A percentile compares a stretch with the other conserved stretches of the same genome.
phyloP scores from a whole-genome alignment of 768 basidiomycete species.

The Chalciporus chontae region DNA sequence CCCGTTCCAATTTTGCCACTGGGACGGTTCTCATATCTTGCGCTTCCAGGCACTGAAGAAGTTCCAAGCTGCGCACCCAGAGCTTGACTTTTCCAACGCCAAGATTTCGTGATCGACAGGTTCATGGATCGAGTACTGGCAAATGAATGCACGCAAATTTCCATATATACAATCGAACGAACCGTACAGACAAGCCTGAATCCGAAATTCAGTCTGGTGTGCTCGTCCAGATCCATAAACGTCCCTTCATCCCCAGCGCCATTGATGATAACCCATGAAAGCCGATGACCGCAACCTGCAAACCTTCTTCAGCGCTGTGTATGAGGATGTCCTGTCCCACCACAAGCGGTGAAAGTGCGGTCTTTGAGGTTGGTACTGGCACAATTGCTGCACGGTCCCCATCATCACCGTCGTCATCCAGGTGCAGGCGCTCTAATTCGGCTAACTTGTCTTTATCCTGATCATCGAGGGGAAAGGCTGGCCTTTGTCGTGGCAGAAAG shows the following conservation, averaged over 20 bases:
- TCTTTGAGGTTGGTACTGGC: not conserved
- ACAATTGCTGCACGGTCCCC: constrained; percentile 9
- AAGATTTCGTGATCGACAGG: constrained; percentile 65
- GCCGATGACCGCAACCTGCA: constrained; percentile 43
- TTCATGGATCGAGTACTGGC: not conserved
- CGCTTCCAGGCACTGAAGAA: constrained; percentile 68
- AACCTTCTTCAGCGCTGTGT: constrained; percentile 11
- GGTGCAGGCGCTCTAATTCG: constrained; percentile 20
- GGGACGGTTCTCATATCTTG: not conserved
- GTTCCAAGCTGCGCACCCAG: constrained; percentile 88
- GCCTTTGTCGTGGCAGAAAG: constrained; percentile 42
- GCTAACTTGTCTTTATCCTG: constrained; percentile 21
- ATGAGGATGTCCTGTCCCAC: constrained; percentile 22
- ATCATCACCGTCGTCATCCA: constrained; percentile 29
- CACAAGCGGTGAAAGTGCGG: constrained; percentile 16
- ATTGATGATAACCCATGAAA: constrained; percentile 36
- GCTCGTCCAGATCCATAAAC: constrained; percentile 26
- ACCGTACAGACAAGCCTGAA: not conserved
- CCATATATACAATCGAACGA: not conserved
- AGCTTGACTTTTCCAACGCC: constrained; percentile 91
- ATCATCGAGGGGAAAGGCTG: constrained; percentile 38
- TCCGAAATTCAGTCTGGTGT: constrained; percentile 10
- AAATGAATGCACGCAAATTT: not conserved
- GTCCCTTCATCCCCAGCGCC: constrained; percentile 18
- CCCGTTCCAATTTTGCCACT: not conserved